Base-by-base conservation (phyloP, 129 eudicot genomes). In the Kitagawia praeruptora region DNA sequence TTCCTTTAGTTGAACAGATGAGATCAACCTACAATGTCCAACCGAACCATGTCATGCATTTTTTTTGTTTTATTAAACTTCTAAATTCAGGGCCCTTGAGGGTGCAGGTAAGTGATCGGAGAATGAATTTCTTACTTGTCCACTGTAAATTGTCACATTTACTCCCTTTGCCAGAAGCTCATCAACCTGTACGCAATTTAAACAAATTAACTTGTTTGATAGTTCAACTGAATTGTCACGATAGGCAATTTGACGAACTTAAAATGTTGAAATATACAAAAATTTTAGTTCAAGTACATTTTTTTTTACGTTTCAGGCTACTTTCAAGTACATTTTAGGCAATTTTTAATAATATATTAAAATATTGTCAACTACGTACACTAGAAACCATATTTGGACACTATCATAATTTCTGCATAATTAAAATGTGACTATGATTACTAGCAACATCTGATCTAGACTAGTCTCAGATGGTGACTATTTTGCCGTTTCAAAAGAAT, bases 1-100 rank as follows among this genome's bases (percentile, higher is more conserved):
- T 84, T 75, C 97, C 98, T 81, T 75, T 89, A 67, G 98, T 91
- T 76, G 98, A 82, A 81, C 98, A 93, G 48, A 93, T 93, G 51
- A 93, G 81, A 82, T 93, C 98, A 79, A 91, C 88, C 98, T 94
- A 80, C 85, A 90, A 86, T 49, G 49, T 44, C 74, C 27, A 44
- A 78, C 75, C 49, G 51, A 81, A 73, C 34, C 78, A 25, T 70
- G 58, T 45, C 15, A 45, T 45, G 15, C 11, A 45, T n/a, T n/a
- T 10, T 0, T 45, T 45, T 49, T 49, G 56, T 49, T 49, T 4
- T 49, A 4, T 15, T 49, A 15, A 49, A 15, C 23, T 49, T 49
- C 1, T 15, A 16, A 14, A 14, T 14, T 5, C 19, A 16, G 56
- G 56, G 12, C 56, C 3, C 18, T 31, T 31, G 23, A 49, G 27